Percentiles rank a stretch among this genome's conserved stretches.
phyloP scores from a whole-genome alignment of 164 flowering plant species.

The Stephania japonica region DNA sequence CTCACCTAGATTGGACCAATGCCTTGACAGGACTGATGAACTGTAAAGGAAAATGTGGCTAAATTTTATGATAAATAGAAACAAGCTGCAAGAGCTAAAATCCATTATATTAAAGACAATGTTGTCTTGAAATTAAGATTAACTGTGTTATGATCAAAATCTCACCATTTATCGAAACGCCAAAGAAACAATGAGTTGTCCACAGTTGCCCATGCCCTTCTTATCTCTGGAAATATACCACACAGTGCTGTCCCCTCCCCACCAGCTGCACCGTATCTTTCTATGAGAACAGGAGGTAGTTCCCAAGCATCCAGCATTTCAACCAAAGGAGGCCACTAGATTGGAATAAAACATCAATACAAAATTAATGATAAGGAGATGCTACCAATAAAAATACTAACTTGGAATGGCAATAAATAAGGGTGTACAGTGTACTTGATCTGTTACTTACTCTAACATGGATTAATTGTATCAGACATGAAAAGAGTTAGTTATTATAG shows the following conservation, averaged over 20 bases:
- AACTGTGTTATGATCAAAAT: constrained; percentile 3
- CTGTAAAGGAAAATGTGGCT: not conserved
- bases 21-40: not conserved
- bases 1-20: not conserved
- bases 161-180: constrained; percentile 97
- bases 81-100: not conserved
- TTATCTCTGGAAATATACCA: constrained; percentile 96
- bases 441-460: no score
- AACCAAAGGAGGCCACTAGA: constrained; percentile 96
- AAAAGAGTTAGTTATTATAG: no score
- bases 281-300: constrained; percentile 77
- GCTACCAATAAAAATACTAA: not conserved
- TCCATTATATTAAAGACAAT: not conserved
- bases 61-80: not conserved
- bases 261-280: constrained; percentile 92
- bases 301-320: constrained; percentile 87
- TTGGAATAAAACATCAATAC: constrained; percentile 7
- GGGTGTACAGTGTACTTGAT: no score
- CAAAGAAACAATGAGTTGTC: constrained; percentile 92
- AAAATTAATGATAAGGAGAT: not conserved
- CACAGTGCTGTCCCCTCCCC: constrained; percentile 97
- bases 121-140: not conserved
- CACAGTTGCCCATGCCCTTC: constrained; percentile 98
- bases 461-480: no score
- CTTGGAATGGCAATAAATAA: no score